Evolutionary conservation across 495 filamentous ascomycete species (phyloP), one percentile per base, ranked within the genome.

Genomic region (Sordaria brevicollis): DNA sequence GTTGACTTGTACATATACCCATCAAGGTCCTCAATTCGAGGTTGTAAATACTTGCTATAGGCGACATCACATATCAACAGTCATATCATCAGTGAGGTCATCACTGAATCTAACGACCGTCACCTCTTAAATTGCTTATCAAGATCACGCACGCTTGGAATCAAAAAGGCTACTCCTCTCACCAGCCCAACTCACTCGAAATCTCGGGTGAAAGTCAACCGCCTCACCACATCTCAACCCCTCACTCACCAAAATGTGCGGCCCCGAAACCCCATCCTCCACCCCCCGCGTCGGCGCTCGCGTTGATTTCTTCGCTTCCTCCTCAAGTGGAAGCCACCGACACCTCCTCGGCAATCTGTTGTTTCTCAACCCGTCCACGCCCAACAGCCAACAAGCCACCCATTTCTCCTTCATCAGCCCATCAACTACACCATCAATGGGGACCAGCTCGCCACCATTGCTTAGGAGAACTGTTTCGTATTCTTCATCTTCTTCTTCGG

Each of bases 351-450:
- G 78, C 38, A 77, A 78, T 54, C 74, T 77, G 39, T 68, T 77
- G 68, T 77, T 79, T 67, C 75, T 76, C 67, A 73, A 79, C 69
- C 75, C 76, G 1, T 68, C 71, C 8, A 68, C 68, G 2, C 76
- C 76, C 1, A 39, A 36, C 66, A 76, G 75, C 69, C 37, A 66
- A 3, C 57, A 68, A 21, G 78, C 78, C n/a, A 79, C 78, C 13
- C 78, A 79, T 54, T 71, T 76, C 3, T 68, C 73, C 21, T 79
- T 77, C 57, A 70, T 35, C 3, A 71, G 68, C 21, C 66, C 25
- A 35, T 57, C 34, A 34, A 65, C 29, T 29, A 35, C 65, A 17
- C 2, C 54, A 41, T 19, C 39, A n/a, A n/a, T n/a, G n/a, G n/a
- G n/a, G n/a, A n/a, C n/a, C n/a, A n/a, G n/a, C n/a, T n/a, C n/a